Percentiles rank a stretch among this genome's conserved stretches.
phyloP scores from a whole-genome alignment of 805 yeast genomes.

The Saccharomycopsis amapae region DNA sequence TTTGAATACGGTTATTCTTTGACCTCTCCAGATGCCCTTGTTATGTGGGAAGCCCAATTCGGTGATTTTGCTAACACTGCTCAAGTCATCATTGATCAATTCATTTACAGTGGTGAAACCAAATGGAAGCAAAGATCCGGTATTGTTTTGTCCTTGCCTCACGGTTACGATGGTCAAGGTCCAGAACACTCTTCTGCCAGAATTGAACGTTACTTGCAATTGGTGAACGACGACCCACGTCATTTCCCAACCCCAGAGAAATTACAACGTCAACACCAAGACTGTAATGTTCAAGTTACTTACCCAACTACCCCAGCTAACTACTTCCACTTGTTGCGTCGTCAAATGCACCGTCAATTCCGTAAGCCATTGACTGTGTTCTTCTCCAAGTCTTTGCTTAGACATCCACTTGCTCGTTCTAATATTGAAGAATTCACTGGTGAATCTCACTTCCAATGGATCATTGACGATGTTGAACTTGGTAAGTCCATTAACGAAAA shows the following conservation, averaged over 20 bases:
- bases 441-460: constrained; percentile 90
- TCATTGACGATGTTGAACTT: constrained; percentile 85
- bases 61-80: constrained; percentile 99
- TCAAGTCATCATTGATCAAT: constrained; percentile 95
- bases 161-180: constrained; percentile 99
- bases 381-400: constrained; percentile 88
- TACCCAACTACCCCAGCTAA: constrained; percentile 98
- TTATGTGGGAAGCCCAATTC: constrained; percentile 99
- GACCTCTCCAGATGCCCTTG: constrained; percentile 94
- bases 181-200: constrained; percentile 99
- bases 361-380: constrained; percentile 82
- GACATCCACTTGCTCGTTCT: constrained; percentile 97
- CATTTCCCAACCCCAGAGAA: constrained; percentile 84
- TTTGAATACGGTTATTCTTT: constrained; percentile 98
- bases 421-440: constrained; percentile 76
- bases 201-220: constrained; percentile 91
- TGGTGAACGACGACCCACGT: constrained; percentile 95
- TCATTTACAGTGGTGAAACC: constrained; percentile 92
- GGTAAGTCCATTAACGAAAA: constrained; percentile 70
- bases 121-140: constrained; percentile 99
- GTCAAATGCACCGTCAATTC: constrained; percentile 99
- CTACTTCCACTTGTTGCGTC: constrained; percentile 91
- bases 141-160: constrained; percentile 89
- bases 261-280: constrained; percentile 96
- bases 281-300: constrained; percentile 94